phyloP scores from a whole-genome alignment of 495 filamentous ascomycete genomes.

The Neurospora terricola region DNA sequence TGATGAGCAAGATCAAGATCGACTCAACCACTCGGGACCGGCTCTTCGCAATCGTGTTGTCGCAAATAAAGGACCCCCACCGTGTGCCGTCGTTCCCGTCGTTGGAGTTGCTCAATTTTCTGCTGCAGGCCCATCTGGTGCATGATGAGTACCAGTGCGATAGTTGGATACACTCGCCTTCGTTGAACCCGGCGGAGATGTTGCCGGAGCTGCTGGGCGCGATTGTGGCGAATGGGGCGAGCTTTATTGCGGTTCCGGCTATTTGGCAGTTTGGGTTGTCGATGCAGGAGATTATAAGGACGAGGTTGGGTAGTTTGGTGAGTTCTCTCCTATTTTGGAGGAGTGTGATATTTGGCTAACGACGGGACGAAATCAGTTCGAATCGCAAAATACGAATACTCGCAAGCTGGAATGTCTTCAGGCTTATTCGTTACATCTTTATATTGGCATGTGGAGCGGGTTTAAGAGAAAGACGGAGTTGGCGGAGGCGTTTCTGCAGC shows the following conservation, averaged over 20 bases:
- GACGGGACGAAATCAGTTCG: conserved; percentile 24
- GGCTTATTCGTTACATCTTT: conserved; percentile 37
- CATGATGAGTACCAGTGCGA: conserved; percentile 12
- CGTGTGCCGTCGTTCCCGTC: conserved; percentile 12
- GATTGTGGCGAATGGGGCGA: conserved; percentile 42
- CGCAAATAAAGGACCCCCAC: conserved; percentile 3
- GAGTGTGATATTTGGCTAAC: neutral
- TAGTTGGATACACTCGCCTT: conserved; percentile 12
- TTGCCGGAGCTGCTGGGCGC: conserved; percentile 39
- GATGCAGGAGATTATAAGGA: conserved; percentile 43
- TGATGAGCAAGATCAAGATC: conserved; percentile 10
- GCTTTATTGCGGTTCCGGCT: conserved; percentile 36
- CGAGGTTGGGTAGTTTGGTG: conserved; percentile 30
- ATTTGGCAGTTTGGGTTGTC: conserved; percentile 50
- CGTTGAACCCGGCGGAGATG: conserved; percentile 8
- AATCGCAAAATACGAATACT: conserved; percentile 43
- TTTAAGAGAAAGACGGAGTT: conserved; percentile 52
- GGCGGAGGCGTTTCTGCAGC: conserved; percentile 45
- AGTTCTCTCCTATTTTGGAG: neutral
- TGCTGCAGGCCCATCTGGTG: conserved; percentile 13
- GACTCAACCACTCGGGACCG: conserved; percentile 5
- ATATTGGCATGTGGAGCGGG: conserved; percentile 51
- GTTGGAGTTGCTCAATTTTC: conserved; percentile 14
- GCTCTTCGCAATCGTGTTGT: conserved; percentile 12
- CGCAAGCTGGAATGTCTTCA: conserved; percentile 43